Base-by-base conservation (phyloP, 179 eudicot species). In the Beta lomatogona region DNA sequence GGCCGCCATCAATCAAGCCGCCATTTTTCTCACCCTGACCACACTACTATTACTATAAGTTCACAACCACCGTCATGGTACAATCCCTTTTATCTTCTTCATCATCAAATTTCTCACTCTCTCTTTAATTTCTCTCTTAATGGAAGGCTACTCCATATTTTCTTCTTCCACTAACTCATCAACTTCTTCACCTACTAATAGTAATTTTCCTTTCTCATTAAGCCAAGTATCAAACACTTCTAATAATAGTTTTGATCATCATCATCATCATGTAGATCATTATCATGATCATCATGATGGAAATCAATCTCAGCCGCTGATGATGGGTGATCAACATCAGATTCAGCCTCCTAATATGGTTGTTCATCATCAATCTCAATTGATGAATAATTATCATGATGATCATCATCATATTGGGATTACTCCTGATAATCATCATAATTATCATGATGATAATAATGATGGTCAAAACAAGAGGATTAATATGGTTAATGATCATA, bases 61-160 rank as follows among this genome's bases (percentile, higher is more conserved):
- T 9, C 18, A 58, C 64, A 57, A 15, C 65, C 16, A 25, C 28
- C 28, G 28, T 25, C 16, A 72, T 25, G 28, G 28, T 25, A 25
- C 28, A 64, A 64, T 14, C 44, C 69, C 16, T 64, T 64, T 64
- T 70, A 70, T 70, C 21, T 0, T 25, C 28, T 59, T 12, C 18
- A 48, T 15, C 31, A 3, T n/a, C 60, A 16, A 14, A 21, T 44
- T 4, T 19, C 19, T 60, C 31, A 21, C 19, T 44, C 15, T 44
- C n/a, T 44, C 45, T 4, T 12, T 64, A 31, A 8, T 61, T 22
- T 19, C 41, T 57, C 1, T 46, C 31, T 44, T 68, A 21, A 90
- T 90, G 91, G 88, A 85, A 68, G 79, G 74, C 25, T 82, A 84
- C 81, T 78, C 77, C 13, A 66, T 86, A 69, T 73, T 85, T 18